Percentiles rank a stretch among this genome's conserved stretches.
Evolutionary conservation across 257 asterid species (phyloP).

Genomic region (Eustoma russellianum): DNA sequence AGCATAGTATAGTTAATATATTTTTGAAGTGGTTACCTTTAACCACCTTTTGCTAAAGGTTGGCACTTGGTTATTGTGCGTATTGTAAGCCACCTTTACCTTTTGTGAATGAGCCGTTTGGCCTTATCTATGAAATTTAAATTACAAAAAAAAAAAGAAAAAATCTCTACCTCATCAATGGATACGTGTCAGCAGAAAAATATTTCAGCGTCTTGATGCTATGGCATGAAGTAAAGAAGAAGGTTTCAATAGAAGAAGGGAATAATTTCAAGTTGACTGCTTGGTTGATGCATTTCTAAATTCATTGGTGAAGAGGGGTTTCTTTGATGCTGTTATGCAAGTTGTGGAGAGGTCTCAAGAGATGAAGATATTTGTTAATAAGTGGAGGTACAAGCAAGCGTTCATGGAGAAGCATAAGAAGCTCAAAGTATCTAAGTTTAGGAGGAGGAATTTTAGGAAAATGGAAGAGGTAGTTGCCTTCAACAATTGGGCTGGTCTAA

Average conservation of each 20-base stretch:
- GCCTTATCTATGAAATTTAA: too few species aligned
- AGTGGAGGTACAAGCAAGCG: constrained; percentile 97
- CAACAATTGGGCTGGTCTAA: constrained; percentile 94
- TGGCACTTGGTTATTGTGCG: too few species aligned
- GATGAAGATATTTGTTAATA: constrained; percentile 71
- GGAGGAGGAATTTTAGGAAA: constrained; percentile 61
- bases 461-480: constrained; percentile 82
- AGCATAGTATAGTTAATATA: too few species aligned
- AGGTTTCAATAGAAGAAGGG: constrained; percentile 40
- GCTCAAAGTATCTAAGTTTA: constrained; percentile 62
- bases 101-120: too few species aligned
- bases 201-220: constrained; percentile 78
- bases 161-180: constrained; percentile 74
- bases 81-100: too few species aligned
- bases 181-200: constrained; percentile 53
- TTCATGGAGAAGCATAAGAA: constrained; percentile 96
- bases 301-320: constrained; percentile 90
- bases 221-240: constrained; percentile 87
- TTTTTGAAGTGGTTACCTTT: too few species aligned
- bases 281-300: constrained; percentile 73
- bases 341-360: constrained; percentile 75
- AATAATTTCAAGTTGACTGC: constrained; percentile 36
- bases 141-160: too few species aligned
- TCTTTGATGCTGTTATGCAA: constrained; percentile 95
- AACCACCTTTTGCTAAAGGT: too few species aligned